Evolutionary conservation across 805 yeast genomes (phyloP), one percentile per base, ranked within the genome.

Genomic region (Lachancea mirantina): DNA sequence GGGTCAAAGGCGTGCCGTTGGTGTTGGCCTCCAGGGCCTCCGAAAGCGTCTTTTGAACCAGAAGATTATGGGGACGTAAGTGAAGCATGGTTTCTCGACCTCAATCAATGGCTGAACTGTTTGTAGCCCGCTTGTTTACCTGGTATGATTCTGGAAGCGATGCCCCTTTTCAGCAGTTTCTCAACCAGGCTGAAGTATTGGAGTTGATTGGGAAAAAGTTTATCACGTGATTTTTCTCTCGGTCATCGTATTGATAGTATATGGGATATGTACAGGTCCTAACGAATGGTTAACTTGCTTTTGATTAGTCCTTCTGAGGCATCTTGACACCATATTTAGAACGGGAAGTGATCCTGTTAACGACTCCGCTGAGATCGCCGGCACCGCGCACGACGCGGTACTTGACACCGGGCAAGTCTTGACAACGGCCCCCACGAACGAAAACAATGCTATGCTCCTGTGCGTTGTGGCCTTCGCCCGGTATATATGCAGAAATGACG

Each of bases 401-500:
- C 57, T 85, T 88, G 30, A 92, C 96, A 72, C 99, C 99, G 16
- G 98, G 98, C 49, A 89, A 68, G 76, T 92, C 99, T 56, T 88
- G 96, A 33, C 84, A 84, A 70, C 96, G 78, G 10, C 98, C 99
- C n/a, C 99, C 99, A 62, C 98, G 76, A 3, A 92, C 95, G 33
- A 77, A 74, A 1, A 92, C 97, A 32, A 92, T 94, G 52, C 94
- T 84, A 64, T 92, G 99, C 59, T 92, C 99, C 65, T 92, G 97
- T 14, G 94, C 80, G 54, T 92, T 92, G 61, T 92, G 98, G 14
- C 99, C 98, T 56, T 92, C 96, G 35, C 99, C 99, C 10, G 96
- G 96, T 37, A 92, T 92, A 57, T 87, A 88, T 1, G 96, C 96
- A 28, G 89, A 78, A 11, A 92, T 74, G 30, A 84, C 78, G 44